Evolutionary conservation across 768 basidiomycete species (phyloP), one percentile per base, ranked within the genome.

Genomic region (Cubamyces sp.): DNA sequence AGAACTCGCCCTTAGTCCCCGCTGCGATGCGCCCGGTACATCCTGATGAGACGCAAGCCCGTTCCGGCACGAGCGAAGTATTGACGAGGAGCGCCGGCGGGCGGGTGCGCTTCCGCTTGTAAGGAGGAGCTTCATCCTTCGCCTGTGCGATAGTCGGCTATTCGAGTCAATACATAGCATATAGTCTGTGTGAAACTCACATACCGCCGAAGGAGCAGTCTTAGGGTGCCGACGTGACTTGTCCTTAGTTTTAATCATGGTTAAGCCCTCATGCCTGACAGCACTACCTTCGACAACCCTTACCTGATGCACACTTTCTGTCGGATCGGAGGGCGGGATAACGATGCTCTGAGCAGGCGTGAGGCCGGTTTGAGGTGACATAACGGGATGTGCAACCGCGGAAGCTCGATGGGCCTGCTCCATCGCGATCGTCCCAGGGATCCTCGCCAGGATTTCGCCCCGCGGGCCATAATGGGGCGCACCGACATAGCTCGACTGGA

Each of bases 391-490:
- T 7, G 46, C 47, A 4, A 28, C 56, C 5, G 41, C 12, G 5
- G 3, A 9, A 21, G 19, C 46, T 47, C 46, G 19, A 12, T 19
- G 21, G 15, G 12, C 18, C 45, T 8, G 41, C 52, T 12, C 15
- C 40, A n/a, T 25, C 18, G 14, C 14, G 19, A 47, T 15, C 19
- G 14, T 7, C 1, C n/a, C 34, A 12, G 50, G 50, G 1, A 39
- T 5, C 4, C 11, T 21, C 11, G 50, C 47, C 25, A 58, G 28
- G n/a, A 59, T 45, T 21, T 59, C 57, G 15, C 57, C 57, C 3
- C 47, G 25, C 14, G 49, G 49, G n/a, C 60, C 60, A 41, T 61
- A 61, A 21, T 61, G 60, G 1, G 60, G 52, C 23, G 34, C 34
- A 7, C 39, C 47, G 2, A 41, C 7, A 5, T 39, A 5, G 45